Percentiles rank a stretch among this genome's conserved stretches.
Conservation (phyloP, 805 yeast genomes). For the Hermanozyma aechmeae region DNA sequence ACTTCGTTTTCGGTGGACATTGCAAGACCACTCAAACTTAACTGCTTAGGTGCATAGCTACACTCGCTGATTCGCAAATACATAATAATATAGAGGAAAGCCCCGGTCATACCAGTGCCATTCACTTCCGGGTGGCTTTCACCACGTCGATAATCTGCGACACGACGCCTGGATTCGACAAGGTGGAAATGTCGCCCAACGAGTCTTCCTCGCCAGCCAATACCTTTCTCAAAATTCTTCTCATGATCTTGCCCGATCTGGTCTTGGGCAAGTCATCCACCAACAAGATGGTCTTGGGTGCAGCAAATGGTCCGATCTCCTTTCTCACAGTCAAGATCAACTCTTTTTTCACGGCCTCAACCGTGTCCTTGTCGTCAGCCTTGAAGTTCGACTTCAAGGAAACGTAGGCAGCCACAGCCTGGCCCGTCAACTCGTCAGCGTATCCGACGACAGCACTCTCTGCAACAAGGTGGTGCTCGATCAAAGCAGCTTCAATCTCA, state of each 20-base stretch:
- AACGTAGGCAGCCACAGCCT: slow-evolving; percentile 94
- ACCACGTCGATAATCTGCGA: slow-evolving; percentile 66
- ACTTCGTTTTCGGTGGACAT: too few relatives aligned
- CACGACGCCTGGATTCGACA: slow-evolving; percentile 80
- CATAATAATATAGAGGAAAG: too few relatives aligned
- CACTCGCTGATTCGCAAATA: too few relatives aligned
- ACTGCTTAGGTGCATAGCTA: too few relatives aligned
- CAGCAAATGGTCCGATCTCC: slow-evolving; percentile 91
- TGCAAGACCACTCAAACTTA: too few relatives aligned
- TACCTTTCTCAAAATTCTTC: slow-evolving; percentile 92
- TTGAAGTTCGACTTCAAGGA: slow-evolving; percentile 46
- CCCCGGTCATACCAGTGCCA: too few relatives aligned
- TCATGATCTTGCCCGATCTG: slow-evolving; percentile 97
- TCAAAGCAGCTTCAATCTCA: slow-evolving; percentile 89
- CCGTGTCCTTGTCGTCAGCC: slow-evolving; percentile 36
- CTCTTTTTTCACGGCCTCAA: slow-evolving; percentile 50
- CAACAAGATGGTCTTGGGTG: slow-evolving; percentile 79
- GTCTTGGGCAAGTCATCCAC: slow-evolving; percentile 96
- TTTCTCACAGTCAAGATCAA: slow-evolving; percentile 83
- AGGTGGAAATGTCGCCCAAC: slow-evolving; percentile 86
- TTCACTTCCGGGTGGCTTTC: slow-evolving; percentile 22
- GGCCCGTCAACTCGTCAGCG: slow-evolving; percentile 92
- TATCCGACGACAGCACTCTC: slow-evolving; percentile 98
- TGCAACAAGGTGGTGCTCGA: slow-evolving; percentile 70
- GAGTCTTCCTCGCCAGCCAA: slow-evolving; percentile 87